Evolutionary conservation across 1,139 yeast species (phyloP), one percentile per base, ranked within the genome.

Genomic region (Hemisphaericaspora lyxosophila): DNA sequence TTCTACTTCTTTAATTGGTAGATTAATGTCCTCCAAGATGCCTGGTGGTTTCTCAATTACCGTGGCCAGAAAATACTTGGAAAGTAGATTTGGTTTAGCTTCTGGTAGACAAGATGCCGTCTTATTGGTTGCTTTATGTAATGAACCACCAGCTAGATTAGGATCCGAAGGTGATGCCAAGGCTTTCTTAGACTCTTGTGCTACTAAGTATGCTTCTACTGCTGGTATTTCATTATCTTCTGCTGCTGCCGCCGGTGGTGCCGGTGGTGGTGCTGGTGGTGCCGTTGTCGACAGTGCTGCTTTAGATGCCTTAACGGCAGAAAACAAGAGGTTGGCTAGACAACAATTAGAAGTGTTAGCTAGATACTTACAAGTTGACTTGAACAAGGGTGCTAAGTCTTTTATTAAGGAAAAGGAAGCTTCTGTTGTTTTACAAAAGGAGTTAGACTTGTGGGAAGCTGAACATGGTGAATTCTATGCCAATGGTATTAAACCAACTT

Each of bases 31-130:
- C 13, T 85, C 97, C 26, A 92, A 92, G 73, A 92, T 92, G 97
- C 97, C 98, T 42, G 98, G 98, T 77, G 98, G 98, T 22, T 92
- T 90, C 70, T 85, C 95, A 42, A 84, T 89, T 54, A 85, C 97
- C 46, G 70, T 77, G 48, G 95, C 96, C 38, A 85, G 97, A 74
- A 88, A 88, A 63, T 86, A 92, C 67, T 78, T 92, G 61, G 90
- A 85, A 67, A 63, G 90, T 31, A 80, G 92, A 64, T 92, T 83
- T 83, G 98, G 98, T 47, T 77, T 92, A 55, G 95, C 86, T 47
- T 47, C 85, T 34, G 97, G 97, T 51, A 85, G 98, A 73, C 97
- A 90, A 70, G 97, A 92, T 61, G 77, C 95, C 37, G 88, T 83
- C 34, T 75, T 92, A 58, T 75, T 92, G 55, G 59, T 82, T 40